Base-by-base conservation (phyloP, 495 filamentous ascomycete genomes). In the Penicillium parvum region DNA sequence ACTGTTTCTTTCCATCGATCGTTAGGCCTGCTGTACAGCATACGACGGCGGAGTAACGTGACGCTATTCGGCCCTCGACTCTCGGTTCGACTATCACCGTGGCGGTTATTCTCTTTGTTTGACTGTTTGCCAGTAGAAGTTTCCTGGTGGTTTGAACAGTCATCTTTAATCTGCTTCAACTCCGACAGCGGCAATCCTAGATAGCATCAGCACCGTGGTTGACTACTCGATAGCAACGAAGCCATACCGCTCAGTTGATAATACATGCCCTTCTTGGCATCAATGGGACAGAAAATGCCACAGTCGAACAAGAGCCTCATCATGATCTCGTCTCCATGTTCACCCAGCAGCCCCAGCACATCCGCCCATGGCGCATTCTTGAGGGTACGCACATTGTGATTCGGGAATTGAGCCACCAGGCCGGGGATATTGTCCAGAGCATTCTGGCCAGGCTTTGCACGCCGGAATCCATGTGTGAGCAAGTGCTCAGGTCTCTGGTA, bases 301-400 rank as follows among this genome's bases (percentile, higher is more conserved):
- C 84, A 88, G 49, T 92, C 77, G 3, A 94, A 57, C 14, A 97
- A 57, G 20, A 97, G 63, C 49, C 83, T 75, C 37, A 89, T 72
- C 83, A 98, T 94, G 52, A 89, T 81, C 10, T 76, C 76, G 39
- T 95, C 86, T 2, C 90, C 89, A 47, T 81, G 79, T 45, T 76
- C 77, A 0, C 87, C 88, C 29, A 98, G 64, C 8, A 95, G 65
- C 22, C 66, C 63, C 4, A 90, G 73, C 8, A 92, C 58, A 19
- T 82, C 74, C 17, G 76, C 73, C 92, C 92, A 98, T 23, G 83
- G 76, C 4, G 69, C 51, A 18, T 72, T 56, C 63, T 89, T 94
- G 38, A 98, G 61, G 7, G 69, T 72, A 19, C 76, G 65, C 5
- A 90, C 82, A 62, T 89, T 79, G 7, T 66, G 68, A 49, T 96